phyloP scores from a whole-genome alignment of 2,329 filamentous ascomycete species.

The Monilinia fructigena region DNA sequence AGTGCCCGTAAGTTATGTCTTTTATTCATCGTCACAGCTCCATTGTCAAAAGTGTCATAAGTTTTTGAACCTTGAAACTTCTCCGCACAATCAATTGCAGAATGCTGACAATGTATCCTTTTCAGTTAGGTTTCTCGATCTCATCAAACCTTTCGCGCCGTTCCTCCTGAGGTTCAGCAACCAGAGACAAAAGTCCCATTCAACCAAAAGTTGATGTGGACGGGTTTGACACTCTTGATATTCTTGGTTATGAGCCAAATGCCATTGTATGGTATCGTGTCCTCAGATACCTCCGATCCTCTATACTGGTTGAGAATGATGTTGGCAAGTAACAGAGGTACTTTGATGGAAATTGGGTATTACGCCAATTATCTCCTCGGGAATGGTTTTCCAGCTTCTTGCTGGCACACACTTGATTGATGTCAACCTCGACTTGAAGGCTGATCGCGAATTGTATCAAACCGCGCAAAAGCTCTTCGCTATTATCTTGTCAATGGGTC shows the following conservation, averaged over 20 bases:
- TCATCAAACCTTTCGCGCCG: slow-evolving; percentile 99
- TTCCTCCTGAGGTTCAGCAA: slow-evolving; percentile 97
- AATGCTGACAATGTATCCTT: slow-evolving; percentile 34
- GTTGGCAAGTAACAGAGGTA: slow-evolving; percentile 97
- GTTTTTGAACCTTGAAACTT: slow-evolving; percentile 23
- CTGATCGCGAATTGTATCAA: slow-evolving; percentile 99
- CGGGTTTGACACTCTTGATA: slow-evolving; percentile 89
- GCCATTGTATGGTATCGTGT: slow-evolving; percentile 98
- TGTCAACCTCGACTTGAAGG: slow-evolving; percentile 99
- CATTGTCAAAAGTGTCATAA: slow-evolving; percentile 15
- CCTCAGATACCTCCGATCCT: slow-evolving; percentile 95
- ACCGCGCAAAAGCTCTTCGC: slow-evolving; percentile 98
- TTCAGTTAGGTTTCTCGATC: slow-evolving; percentile 95
- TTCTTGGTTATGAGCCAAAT: slow-evolving; percentile 99
- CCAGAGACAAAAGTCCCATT: slow-evolving; percentile 98
- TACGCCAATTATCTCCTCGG: slow-evolving; percentile 97
- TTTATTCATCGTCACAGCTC: slow-evolving; percentile 23
- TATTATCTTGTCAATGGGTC: slow-evolving; percentile 95
- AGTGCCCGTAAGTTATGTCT: slow-evolving; percentile 43
- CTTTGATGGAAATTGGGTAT: slow-evolving; percentile 96
- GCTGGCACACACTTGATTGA: slow-evolving; percentile 99
- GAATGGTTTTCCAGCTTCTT: slow-evolving; percentile 99
- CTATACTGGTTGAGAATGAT: slow-evolving; percentile 99
- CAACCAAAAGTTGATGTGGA: slow-evolving; percentile 98
- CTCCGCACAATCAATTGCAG: slow-evolving; percentile 25